Percentiles rank a stretch among this genome's conserved stretches.
These are phyloP conservation scores for Chloris gayana DNA, from an alignment of 176 grass and related monocot species.

Conservation along the genomic window DNA sequence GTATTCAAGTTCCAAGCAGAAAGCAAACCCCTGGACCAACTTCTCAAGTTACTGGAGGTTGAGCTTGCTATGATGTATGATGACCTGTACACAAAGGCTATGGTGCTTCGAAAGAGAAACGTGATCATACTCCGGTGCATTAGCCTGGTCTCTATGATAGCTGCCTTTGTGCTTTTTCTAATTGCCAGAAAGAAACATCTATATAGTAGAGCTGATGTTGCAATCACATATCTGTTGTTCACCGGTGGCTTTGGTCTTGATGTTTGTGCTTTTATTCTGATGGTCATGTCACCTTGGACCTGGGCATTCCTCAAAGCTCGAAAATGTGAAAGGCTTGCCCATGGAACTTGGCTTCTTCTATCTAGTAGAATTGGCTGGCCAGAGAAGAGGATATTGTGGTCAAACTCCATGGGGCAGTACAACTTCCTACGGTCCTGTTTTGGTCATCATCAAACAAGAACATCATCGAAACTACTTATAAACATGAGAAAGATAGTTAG, in stretches of 20 bases:
- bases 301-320: slow-evolving; percentile 12
- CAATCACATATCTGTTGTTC: slow-evolving; percentile 28
- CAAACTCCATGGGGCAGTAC: slow-evolving; percentile 21
- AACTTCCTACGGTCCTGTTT: background rate
- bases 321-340: background rate
- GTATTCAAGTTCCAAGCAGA: background rate
- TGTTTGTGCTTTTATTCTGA: background rate
- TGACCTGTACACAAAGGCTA: slow-evolving; percentile 33
- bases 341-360: background rate
- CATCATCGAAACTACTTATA: background rate
- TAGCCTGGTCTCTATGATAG: background rate
- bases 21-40: no score
- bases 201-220: slow-evolving; percentile 5
- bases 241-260: background rate
- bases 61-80: slow-evolving; percentile 22
- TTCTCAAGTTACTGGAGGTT: slow-evolving; percentile 5
- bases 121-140: background rate
- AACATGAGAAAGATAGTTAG: background rate
- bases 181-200: background rate
- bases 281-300: slow-evolving; percentile 22
- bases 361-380: slow-evolving; percentile 9
- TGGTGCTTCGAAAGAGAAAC: background rate
- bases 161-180: background rate
- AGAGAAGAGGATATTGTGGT: background rate
- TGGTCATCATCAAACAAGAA: background rate